Evolutionary conservation across 1,284 basidiomycete genomes (phyloP), one percentile per base, ranked within the genome.

Genomic region (Golubevia sp.): DNA sequence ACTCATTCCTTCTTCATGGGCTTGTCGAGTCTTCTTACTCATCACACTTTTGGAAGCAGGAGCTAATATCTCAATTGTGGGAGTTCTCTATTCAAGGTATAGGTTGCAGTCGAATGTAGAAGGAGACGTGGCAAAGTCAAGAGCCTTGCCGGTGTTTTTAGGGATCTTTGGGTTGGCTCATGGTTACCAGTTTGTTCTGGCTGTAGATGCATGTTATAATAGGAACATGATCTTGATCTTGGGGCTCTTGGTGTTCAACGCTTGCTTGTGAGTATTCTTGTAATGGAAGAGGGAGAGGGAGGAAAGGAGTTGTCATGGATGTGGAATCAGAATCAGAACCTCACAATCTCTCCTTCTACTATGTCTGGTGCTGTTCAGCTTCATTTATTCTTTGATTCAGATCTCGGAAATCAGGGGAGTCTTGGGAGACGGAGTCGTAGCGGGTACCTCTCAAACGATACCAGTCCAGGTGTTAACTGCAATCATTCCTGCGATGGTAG

Each of bases 401-500:
- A 77, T 76, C 56, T 67, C 67, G 13, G 75, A 77, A 59, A 76
- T 77, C 25, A 69, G 75, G 4, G 59, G 67, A 13, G 75, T 77
- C 38, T 64, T 77, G 15, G 74, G 74, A 23, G 66, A 67, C 34
- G 75, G 75, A 49, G 74, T 77, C 5, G 63, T 67, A 1, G 62
- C 66, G 24, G 74, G 74, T 21, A 70, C 72, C 5, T 67, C 66
- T 18, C 71, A 77, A 52, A 67, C 61, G 3, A 71, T 77, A 1
- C 75, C 75, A n/a, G 75, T 76, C 7, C 75, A 77, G 54, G 67
- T 77, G 20, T 58, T 76, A 38, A 74, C 75, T 3, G 72, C 71
- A 4, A 70, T 68, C 21, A 77, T 76, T 48, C 74, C 75, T 3
- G 67, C 67, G 59, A 70, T 77, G n/a, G 72, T 77, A 50, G 72